These are phyloP conservation scores for Periglandula ipomoeae DNA, from an alignment of 2,329 filamentous ascomycete genomes.

Conservation along the genomic window DNA sequence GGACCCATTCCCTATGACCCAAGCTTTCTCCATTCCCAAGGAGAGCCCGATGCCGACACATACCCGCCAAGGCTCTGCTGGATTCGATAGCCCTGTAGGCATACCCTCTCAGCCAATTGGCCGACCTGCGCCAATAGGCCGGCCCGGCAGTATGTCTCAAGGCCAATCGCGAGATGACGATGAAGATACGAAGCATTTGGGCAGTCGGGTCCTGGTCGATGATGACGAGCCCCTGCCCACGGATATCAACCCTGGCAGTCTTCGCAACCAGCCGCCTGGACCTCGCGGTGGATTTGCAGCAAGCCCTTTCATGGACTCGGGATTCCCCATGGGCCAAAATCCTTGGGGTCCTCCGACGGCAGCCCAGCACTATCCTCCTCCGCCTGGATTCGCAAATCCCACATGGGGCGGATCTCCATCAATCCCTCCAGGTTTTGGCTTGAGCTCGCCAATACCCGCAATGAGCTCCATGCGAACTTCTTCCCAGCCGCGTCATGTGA, in stretches of 20 bases:
- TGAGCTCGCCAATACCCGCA: constrained; percentile 21
- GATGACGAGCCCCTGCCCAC: constrained; percentile 52
- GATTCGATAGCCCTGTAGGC: constrained; percentile 48
- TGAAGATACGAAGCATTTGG: constrained; percentile 72
- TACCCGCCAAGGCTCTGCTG: constrained; percentile 65
- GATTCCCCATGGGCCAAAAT: constrained; percentile 28
- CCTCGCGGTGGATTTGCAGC: constrained; percentile 31
- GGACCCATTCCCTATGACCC: constrained; percentile 23
- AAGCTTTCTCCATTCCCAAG: constrained; percentile 23
- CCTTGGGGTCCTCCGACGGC: constrained; percentile 32
- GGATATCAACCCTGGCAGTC: constrained; percentile 21
- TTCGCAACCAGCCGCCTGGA: constrained; percentile 43
- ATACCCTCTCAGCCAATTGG: constrained; percentile 63
- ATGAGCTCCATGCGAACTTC: constrained; percentile 21
- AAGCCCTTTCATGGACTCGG: constrained; percentile 32
- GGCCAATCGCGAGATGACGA: constrained; percentile 43
- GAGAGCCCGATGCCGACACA: constrained; percentile 42
- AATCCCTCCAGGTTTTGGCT: constrained; percentile 23
- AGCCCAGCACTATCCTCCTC: constrained; percentile 28
- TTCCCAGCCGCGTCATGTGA: constrained; percentile 54
- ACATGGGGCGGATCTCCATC: constrained; percentile 29
- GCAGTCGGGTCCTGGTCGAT: constrained; percentile 79
- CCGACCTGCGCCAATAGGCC: constrained; percentile 77
- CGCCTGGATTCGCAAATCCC: constrained; percentile 36
- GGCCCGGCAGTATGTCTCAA: constrained; percentile 64